These are phyloP conservation scores for Trichoderma semiorbis DNA, from an alignment of 2,329 filamentous ascomycete genomes.

Conservation along the genomic window DNA sequence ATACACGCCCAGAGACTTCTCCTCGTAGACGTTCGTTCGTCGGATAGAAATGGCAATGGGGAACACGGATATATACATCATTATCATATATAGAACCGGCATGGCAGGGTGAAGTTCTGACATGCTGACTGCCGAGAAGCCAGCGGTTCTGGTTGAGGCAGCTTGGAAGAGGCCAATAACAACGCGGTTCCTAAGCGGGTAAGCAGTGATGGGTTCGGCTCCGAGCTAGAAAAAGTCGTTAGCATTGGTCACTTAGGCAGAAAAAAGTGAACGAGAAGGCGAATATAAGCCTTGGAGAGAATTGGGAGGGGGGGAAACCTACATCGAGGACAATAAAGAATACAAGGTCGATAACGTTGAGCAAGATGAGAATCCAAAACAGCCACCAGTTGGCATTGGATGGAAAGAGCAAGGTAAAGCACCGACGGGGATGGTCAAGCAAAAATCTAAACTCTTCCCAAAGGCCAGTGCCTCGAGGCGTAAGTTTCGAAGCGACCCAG, in stretches of 20 bases:
- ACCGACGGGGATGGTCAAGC: conserved; percentile 89
- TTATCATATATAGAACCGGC: conserved; percentile 90
- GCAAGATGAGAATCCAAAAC: conserved; percentile 74
- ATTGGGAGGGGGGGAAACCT: conserved; percentile 34
- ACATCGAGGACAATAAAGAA: conserved; percentile 93
- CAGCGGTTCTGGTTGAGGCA: conserved; percentile 82
- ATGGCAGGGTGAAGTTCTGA: conserved; percentile 80
- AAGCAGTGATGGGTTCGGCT: conserved; percentile 60
- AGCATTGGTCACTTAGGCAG: conserved; percentile 21
- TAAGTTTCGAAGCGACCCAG: conserved; percentile 69
- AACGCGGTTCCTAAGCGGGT: conserved; percentile 72
- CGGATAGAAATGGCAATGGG: conserved; percentile 95
- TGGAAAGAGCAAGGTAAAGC: conserved; percentile 92
- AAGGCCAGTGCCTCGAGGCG: conserved; percentile 62
- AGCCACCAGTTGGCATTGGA: conserved; percentile 93
- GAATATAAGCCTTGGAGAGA: too few species aligned
- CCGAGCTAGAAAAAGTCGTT: conserved; percentile 54
- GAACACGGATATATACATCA: conserved; percentile 99
- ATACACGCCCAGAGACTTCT: conserved; percentile 77
- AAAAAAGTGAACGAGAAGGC: not conserved
- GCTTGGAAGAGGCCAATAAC: conserved; percentile 90
- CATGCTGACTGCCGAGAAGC: conserved; percentile 79
- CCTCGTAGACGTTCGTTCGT: conserved; percentile 93
- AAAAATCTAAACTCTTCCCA: conserved; percentile 92
- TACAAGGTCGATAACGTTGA: conserved; percentile 83